Evolutionary conservation across 2,329 filamentous ascomycete species (phyloP).

Genomic region (Fusarium sp.): DNA sequence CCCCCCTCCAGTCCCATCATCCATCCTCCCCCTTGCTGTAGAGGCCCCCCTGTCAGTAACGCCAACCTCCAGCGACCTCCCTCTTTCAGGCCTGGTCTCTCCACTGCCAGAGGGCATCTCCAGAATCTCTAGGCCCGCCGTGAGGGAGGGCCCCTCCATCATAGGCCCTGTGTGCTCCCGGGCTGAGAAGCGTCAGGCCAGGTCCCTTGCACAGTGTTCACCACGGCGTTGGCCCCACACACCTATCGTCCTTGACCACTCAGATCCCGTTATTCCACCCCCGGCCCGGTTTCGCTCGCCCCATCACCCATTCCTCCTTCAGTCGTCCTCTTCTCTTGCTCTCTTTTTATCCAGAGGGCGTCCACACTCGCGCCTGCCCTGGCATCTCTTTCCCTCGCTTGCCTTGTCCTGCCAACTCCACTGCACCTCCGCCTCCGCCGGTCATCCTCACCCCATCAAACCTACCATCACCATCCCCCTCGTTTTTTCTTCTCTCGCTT

Average conservation of each 20-base stretch:
- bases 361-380: slow-evolving; percentile 33
- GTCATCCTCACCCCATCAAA: slow-evolving; percentile 33
- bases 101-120: slow-evolving; percentile 29
- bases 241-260: slow-evolving; percentile 11
- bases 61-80: slow-evolving; percentile 27
- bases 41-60: slow-evolving; percentile 17
- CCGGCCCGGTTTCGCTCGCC: slow-evolving; percentile 29
- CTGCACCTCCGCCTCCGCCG: slow-evolving; percentile 34
- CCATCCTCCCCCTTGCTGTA: neutral
- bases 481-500: slow-evolving; percentile 18
- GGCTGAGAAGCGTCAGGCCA: slow-evolving; percentile 8
- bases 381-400: slow-evolving; percentile 31
- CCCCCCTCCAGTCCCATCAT: neutral
- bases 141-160: neutral
- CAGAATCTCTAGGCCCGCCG: slow-evolving; percentile 20
- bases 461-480: slow-evolving; percentile 17
- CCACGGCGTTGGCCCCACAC: slow-evolving; percentile 26
- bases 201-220: slow-evolving; percentile 41
- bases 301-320: slow-evolving; percentile 24
- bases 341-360: slow-evolving; percentile 35
- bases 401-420: slow-evolving; percentile 34
- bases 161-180: neutral
- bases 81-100: slow-evolving; percentile 25
- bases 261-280: slow-evolving; percentile 5
- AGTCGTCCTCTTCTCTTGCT: slow-evolving; percentile 26